Evolutionary conservation across 2,329 filamentous ascomycete genomes (phyloP), one percentile per base, ranked within the genome.

Genomic region (Lizonia empirigonia): DNA sequence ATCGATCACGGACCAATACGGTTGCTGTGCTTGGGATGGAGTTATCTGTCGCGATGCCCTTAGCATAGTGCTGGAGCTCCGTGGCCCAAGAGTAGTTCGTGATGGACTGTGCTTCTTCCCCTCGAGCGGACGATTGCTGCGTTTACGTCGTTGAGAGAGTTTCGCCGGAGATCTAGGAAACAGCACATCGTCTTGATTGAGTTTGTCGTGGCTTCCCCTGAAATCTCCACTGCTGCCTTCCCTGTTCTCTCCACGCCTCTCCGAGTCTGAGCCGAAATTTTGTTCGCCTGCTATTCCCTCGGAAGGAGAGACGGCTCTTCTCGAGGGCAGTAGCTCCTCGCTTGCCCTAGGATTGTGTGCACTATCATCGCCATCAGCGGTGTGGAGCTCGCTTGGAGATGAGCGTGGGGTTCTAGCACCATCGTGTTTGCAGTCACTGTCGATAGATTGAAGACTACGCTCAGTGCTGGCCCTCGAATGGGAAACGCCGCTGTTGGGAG

Each of bases 281-380:
- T 45, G 12, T 36, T 41, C 22, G n/a, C 20, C 9, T 36, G 30
- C 13, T 9, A 46, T 29, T 13, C n/a, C 24, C 52, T 55, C 5
- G 13, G 22, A 32, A 55, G 47, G 38, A 46, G 35, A 18, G 15
- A 45, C 53, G n/a, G 24, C 27, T 38, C 36, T 4, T 55, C 23
- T 54, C 47, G 10, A 34, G 32, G 51, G 12, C 12, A 49, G 29
- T 32, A 20, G 39, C 41, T 52, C 10, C 16, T 54, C n/a, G 7
- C 40, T 38, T 34, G 18, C 32, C 41, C 41, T 16, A 35, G 32
- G 27, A 19, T 29, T 20, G 54, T 32, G 18, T 27, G 32, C 30
- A 30, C 35, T 26, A 12, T 53, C 18, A 16, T 30, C 5, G 37
- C 45, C 40, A 35, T 55, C 52, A 46, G 19, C 15, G 46, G 24